These are phyloP conservation scores for Colletotrichum ledebouriae DNA, from an alignment of 2,329 filamentous ascomycete genomes.

Conservation along the genomic window DNA sequence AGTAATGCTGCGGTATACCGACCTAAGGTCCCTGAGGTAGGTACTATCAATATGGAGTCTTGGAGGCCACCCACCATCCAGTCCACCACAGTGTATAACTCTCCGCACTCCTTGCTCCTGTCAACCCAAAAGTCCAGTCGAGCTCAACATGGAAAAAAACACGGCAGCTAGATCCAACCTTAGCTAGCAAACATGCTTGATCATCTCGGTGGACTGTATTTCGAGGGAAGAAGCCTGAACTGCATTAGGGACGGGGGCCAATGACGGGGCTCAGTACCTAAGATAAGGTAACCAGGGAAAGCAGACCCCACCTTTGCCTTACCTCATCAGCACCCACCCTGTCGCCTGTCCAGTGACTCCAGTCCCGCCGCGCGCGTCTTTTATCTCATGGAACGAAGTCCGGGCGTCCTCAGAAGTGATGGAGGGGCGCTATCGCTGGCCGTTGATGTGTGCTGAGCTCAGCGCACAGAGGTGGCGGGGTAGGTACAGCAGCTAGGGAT, in stretches of 20 bases:
- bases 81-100: slow-evolving; percentile 9
- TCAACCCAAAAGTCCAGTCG: slow-evolving; percentile 28
- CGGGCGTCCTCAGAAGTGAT: neutral
- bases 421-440: slow-evolving; percentile 1
- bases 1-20: too few species aligned
- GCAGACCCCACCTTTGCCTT: neutral
- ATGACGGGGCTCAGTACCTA: neutral
- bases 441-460: slow-evolving; percentile 12
- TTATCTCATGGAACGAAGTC: neutral
- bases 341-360: too few species aligned
- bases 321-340: neutral
- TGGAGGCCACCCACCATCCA: slow-evolving; percentile 1
- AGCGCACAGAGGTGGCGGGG: slow-evolving; percentile 11
- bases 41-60: neutral
- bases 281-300: too few species aligned
- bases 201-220: slow-evolving; percentile 11
- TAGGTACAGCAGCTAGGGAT: neutral
- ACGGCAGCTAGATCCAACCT: slow-evolving; percentile 20
- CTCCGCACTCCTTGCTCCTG: slow-evolving; percentile 8
- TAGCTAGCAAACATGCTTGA: slow-evolving; percentile 14
- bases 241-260: slow-evolving; percentile 9
- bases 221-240: slow-evolving; percentile 29
- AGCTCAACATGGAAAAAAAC: slow-evolving; percentile 16
- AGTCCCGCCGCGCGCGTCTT: neutral
- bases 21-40: too few species aligned